Evolutionary conservation across 805 yeast species (phyloP), one percentile per base, ranked within the genome.

Genomic region (Candida dendrica): DNA sequence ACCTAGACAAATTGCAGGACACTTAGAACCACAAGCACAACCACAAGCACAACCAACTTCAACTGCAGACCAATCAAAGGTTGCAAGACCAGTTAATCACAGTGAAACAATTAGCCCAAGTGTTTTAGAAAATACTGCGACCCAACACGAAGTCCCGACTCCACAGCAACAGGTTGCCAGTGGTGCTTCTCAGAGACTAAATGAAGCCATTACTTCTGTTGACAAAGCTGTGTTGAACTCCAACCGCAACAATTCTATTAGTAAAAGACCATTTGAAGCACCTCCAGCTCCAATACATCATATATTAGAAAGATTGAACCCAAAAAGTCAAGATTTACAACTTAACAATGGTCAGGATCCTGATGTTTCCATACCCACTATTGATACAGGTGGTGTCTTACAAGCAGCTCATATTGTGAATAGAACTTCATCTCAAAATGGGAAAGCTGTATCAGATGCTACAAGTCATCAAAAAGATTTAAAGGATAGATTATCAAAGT

Each of bases 271-370:
- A 6, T 8, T 14, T 4, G 7, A n/a, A 8, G 20, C 40, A 37
- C 41, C 41, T 6, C 32, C 20, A 15, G 16, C 34, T 3, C 36
- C 41, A 16, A 16, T 37, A 9, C 41, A 33, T 26, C 36, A 32
- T 11, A 32, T 36, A 32, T 38, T 33, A 27, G 30, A 27, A 4
- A 27, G 30, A 27, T 27, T 27, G 30, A 27, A 8, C 13, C n/a
- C 30, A 11, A 27, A 27, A 4, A 11, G 5, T 11, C 9, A 27
- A 8, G 13, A n/a, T 9, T 4, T 27, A 27, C n/a, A 27, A 27
- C 5, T 11, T 27, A 11, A 9, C 13, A 8, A 5, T 10, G 13
- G 13, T 27, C 30, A 27, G 13, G 13, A 4, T n/a, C 30, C n/a
- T 27, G 30, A 11, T 10, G 30, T 27, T 4, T 27, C 30, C 8